Percentiles rank a stretch among this genome's conserved stretches.
Conservation (phyloP, 768 basidiomycete species). For the Sistotremastrum niveocremeum region DNA sequence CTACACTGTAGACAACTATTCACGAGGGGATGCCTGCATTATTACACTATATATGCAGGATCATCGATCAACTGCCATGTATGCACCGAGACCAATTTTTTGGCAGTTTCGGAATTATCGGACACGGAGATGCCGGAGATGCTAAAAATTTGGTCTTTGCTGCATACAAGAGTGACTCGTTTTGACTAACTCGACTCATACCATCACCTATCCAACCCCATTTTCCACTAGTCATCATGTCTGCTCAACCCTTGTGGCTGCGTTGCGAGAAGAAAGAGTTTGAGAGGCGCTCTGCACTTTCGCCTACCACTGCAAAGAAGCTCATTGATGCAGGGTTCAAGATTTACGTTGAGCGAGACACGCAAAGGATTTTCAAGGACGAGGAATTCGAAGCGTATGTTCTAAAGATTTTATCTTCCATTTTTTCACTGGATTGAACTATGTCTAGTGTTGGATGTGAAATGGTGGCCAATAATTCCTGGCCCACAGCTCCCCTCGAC, state of each 20-base stretch:
- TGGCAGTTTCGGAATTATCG: too few species aligned
- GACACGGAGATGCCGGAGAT: conserved; percentile 21
- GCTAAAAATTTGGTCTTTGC: conserved; percentile 14
- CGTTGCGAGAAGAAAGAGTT: conserved; percentile 96
- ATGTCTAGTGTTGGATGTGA: conserved; percentile 70
- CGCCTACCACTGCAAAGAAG: conserved; percentile 79
- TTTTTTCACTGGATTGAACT: conserved; percentile 1
- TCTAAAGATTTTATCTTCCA: background rate
- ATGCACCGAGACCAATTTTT: too few species aligned
- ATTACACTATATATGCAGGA: too few species aligned
- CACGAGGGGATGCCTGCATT: too few species aligned
- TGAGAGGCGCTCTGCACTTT: conserved; percentile 85
- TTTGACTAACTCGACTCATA: background rate
- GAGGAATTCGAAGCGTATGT: conserved; percentile 85
- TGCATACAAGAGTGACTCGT: background rate
- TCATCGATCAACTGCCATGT: too few species aligned
- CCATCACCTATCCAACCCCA: too few species aligned
- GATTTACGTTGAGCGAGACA: conserved; percentile 84
- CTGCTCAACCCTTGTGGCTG: conserved; percentile 60
- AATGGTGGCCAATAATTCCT: conserved; percentile 77
- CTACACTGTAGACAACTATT: too few species aligned
- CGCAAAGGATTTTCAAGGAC: conserved; percentile 90
- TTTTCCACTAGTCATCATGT: conserved; percentile 21
- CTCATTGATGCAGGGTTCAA: conserved; percentile 85
- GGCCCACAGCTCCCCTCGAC: conserved; percentile 65